Conservation (phyloP, 257 asterid species). For the Scutellaria galericulata region DNA sequence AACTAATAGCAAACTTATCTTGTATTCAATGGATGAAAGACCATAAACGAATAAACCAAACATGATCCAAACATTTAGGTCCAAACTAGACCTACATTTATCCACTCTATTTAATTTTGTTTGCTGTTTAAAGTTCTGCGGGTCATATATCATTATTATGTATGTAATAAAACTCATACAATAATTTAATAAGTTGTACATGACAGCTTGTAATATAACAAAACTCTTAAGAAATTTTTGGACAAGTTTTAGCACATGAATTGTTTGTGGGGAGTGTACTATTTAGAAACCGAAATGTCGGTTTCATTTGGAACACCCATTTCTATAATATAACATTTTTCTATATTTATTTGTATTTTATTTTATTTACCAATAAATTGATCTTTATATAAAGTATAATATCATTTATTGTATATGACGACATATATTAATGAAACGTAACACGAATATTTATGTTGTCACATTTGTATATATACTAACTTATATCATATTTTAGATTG, state of each 20-base stretch:
- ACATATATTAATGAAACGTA: too few relatives aligned
- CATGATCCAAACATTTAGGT: background rate
- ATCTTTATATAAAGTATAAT: too few relatives aligned
- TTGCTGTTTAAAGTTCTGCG: background rate
- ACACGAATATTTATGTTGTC: too few relatives aligned
- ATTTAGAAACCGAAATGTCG: background rate
- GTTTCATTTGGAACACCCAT: background rate
- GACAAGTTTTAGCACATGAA: slow-evolving; percentile 22
- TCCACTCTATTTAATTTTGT: background rate
- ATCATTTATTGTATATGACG: too few relatives aligned
- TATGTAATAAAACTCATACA: background rate
- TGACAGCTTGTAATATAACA: slow-evolving; percentile 14
- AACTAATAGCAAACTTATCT: too few relatives aligned
- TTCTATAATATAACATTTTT: background rate
- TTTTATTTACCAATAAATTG: too few relatives aligned
- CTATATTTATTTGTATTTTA: too few relatives aligned
- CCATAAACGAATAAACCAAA: background rate
- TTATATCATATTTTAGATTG: too few relatives aligned
- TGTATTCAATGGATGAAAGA: background rate
- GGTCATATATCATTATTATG: background rate
- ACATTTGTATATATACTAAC: too few relatives aligned
- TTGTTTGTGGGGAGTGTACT: slow-evolving; percentile 4
- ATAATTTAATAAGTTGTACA: background rate
- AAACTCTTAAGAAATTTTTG: slow-evolving; percentile 8
- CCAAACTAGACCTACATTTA: slow-evolving; percentile 8